Conservation (phyloP, 2,329 filamentous ascomycete species). For the Talaromyces funiculosus region DNA sequence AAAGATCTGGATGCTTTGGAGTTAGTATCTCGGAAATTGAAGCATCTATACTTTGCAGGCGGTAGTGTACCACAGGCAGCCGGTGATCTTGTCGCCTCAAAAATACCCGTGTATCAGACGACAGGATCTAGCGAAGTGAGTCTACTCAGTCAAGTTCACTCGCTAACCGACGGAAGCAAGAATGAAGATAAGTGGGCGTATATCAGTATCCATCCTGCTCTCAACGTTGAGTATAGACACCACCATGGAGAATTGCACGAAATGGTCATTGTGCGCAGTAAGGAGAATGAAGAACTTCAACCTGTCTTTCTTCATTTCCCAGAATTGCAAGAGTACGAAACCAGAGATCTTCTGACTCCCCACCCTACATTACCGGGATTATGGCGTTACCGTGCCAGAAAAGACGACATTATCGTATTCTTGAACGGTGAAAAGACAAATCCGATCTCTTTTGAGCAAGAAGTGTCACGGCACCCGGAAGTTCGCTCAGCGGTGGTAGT, state of each 20-base stretch:
- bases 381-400: conserved; percentile 13
- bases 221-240: conserved; percentile 5
- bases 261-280: conserved; percentile 4
- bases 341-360: conserved; percentile 8
- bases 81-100: conserved; percentile 6
- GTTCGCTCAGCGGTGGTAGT: conserved; percentile 6
- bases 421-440: conserved; percentile 13
- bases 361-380: conserved; percentile 11
- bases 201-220: conserved; percentile 4
- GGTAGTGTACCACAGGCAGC: neutral
- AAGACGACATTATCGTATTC: conserved; percentile 15
- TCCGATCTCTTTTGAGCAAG: conserved; percentile 12
- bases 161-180: neutral
- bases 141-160: conserved; percentile 7
- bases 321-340: conserved; percentile 7
- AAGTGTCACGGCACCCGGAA: conserved; percentile 1
- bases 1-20: neutral
- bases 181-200: conserved; percentile 3
- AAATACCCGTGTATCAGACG: conserved; percentile 10
- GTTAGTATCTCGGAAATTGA: neutral
- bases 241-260: conserved; percentile 6
- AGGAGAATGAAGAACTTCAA: neutral
- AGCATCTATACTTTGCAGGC: conserved; percentile 6
- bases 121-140: conserved; percentile 9
- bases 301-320: conserved; percentile 10